Base-by-base conservation (phyloP, 2,329 filamentous ascomycete species). In the Thielaviopsis punctulata region DNA sequence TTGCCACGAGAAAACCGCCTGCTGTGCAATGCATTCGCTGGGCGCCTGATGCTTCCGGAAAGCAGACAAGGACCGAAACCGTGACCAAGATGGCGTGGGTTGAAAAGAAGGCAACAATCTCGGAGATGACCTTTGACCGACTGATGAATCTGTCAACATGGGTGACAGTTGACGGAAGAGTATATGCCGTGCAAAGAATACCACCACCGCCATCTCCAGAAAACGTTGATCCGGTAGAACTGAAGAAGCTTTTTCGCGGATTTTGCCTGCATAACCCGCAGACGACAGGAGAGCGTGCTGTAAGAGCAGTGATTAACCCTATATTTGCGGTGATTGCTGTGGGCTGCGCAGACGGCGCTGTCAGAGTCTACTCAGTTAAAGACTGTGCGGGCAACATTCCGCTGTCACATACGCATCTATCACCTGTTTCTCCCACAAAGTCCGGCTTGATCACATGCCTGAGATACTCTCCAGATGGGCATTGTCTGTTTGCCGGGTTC, bases 11-110 rank as follows among this genome's bases (percentile, higher is more conserved):
- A 53, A 95, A 92, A 62, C 92, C 92, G 3, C 82, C 89, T 0
- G 90, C 92, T n/a, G 80, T 96, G 15, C 92, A 98, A 65, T 95
- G 89, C 66, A 96, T 98, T 59, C 80, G 85, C 54, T 98, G 92
- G 92, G 84, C 83, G 0, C 85, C 89, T 1, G 89, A 95, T 63
- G 82, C 75, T 58, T 77, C 74, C 30, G 85, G 86, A 19, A 83
- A 77, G 56, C 90, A 96, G 66, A 95, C 89, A 2, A 88, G 80
- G 59, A 95, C 92, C 1, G 89, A 96, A 65, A 73, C 96, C 7
- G 69, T 96, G 56, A 89, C 82, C 61, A 83, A 85, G 51, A 94
- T 95, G 80, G 69, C 77, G 47, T 95, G 88, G 82, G 68, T 95
- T 21, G 79, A 82, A 50, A 89, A 86, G 64, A 90, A 85, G 65